Evolutionary conservation across 306 rosid genomes (phyloP).

Genomic region (Dalbergia cultrata): DNA sequence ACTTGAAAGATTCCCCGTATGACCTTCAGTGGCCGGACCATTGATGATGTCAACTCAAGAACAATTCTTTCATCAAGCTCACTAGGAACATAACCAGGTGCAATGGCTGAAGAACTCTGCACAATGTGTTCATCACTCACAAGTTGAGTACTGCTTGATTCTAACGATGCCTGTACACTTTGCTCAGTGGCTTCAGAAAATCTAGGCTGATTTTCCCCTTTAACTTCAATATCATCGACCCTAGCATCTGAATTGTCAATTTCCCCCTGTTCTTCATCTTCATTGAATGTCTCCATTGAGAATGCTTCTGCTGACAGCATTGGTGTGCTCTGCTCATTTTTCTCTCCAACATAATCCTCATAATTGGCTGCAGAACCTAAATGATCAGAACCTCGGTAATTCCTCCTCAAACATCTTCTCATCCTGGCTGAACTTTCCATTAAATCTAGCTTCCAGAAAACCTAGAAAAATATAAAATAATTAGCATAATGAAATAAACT

Average conservation of each 20-base stretch:
- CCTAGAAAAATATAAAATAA: conserved; percentile 59
- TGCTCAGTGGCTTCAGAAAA: conserved; percentile 66
- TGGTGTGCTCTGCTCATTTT: conserved; percentile 67
- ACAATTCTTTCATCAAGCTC: conserved; percentile 92
- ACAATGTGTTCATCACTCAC: conserved; percentile 65
- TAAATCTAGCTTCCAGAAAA: conserved; percentile 95
- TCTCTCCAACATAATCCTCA: conserved; percentile 59
- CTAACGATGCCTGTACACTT: conserved; percentile 55
- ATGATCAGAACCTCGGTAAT: conserved; percentile 90
- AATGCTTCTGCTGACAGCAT: conserved; percentile 81
- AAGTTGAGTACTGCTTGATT: conserved; percentile 58
- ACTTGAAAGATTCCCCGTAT: conserved; percentile 86
- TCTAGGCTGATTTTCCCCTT: conserved; percentile 55
- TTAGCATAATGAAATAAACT: conserved; percentile 35
- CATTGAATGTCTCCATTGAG: conserved; percentile 72
- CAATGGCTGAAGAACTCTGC: conserved; percentile 69
- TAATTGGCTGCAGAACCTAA: conserved; percentile 86
- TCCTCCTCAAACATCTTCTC: conserved; percentile 88
- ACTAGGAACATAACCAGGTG: conserved; percentile 87
- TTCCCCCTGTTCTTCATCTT: conserved; percentile 77
- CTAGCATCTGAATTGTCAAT: conserved; percentile 62
- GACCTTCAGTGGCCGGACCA: conserved; percentile 93
- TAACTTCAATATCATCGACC: conserved; percentile 54
- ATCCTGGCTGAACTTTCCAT: conserved; percentile 96
- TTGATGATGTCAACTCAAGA: conserved; percentile 83